phyloP scores from a whole-genome alignment of 2,329 filamentous ascomycete genomes.

The Hypoxylon sp. region DNA sequence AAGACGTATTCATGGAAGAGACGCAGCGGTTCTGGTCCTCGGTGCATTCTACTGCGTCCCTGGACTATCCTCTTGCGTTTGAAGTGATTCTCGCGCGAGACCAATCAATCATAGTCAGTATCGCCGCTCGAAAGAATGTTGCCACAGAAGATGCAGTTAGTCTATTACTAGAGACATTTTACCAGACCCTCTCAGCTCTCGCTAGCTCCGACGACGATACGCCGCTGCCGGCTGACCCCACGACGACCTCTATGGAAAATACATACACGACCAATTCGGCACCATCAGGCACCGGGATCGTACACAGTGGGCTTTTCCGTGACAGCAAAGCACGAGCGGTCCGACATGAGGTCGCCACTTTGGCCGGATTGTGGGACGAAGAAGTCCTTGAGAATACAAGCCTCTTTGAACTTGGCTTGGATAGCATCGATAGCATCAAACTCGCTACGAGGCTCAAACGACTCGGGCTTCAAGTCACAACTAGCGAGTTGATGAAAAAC shows the following conservation, averaged over 20 bases:
- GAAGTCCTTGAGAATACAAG: slow-evolving; percentile 72
- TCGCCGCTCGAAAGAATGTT: slow-evolving; percentile 69
- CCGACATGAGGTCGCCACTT: slow-evolving; percentile 71
- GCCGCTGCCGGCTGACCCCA: neutral
- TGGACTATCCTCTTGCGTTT: slow-evolving; percentile 83
- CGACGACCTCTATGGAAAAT: neutral
- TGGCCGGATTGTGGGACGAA: slow-evolving; percentile 69
- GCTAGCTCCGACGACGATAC: slow-evolving; percentile 25
- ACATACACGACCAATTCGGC: neutral
- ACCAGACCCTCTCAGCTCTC: slow-evolving; percentile 51
- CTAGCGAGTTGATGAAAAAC: slow-evolving; percentile 83
- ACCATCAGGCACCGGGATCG: neutral
- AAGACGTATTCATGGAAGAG: slow-evolving; percentile 53
- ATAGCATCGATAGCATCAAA: slow-evolving; percentile 93
- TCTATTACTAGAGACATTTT: slow-evolving; percentile 60
- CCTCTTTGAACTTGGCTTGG: slow-evolving; percentile 86
- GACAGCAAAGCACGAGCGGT: slow-evolving; percentile 66
- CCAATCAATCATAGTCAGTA: slow-evolving; percentile 66
- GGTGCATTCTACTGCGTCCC: slow-evolving; percentile 62
- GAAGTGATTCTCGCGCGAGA: slow-evolving; percentile 73
- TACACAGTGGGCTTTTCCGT: slow-evolving; percentile 69
- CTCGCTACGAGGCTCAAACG: slow-evolving; percentile 79
- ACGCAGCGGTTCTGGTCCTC: slow-evolving; percentile 67
- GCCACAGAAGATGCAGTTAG: slow-evolving; percentile 54
- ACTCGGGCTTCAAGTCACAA: slow-evolving; percentile 71